Conservation (phyloP, 2,329 filamentous ascomycete species). For the Fusarium oxysporum region DNA sequence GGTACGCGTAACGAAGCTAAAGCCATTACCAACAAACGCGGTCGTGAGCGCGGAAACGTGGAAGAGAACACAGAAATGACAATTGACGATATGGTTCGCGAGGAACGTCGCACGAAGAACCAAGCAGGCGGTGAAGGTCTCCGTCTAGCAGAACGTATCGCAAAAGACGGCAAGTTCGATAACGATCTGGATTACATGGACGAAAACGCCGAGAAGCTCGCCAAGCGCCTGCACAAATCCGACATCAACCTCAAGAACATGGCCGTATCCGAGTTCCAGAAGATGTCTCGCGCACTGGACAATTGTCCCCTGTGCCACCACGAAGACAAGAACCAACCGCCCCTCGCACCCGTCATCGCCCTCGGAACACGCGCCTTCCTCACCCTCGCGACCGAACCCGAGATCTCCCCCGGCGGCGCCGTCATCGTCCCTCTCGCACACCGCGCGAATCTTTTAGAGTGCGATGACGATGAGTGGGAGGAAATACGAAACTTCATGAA, state of each 20-base stretch:
- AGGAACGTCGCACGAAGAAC: constrained; percentile 87
- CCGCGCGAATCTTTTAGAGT: constrained; percentile 90
- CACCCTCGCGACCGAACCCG: constrained; percentile 89
- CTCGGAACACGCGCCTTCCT: constrained; percentile 88
- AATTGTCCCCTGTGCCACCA: constrained; percentile 92
- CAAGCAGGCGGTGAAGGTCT: constrained; percentile 83
- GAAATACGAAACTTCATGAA: constrained; percentile 99
- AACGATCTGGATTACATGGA: constrained; percentile 97
- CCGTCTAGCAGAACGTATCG: constrained; percentile 90
- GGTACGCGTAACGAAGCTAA: constrained; percentile 80
- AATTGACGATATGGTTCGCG: constrained; percentile 95
- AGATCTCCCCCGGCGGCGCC: constrained; percentile 84
- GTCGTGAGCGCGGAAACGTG: constrained; percentile 84
- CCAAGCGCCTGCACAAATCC: constrained; percentile 86
- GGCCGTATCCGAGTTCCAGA: constrained; percentile 89
- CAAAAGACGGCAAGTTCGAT: constrained; percentile 91
- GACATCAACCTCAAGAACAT: constrained; percentile 88
- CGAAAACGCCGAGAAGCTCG: constrained; percentile 92
- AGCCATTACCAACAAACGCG: constrained; percentile 81
- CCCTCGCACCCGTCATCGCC: constrained; percentile 85
- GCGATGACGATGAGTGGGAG: constrained; percentile 99
- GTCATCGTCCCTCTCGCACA: constrained; percentile 92
- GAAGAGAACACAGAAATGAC: constrained; percentile 95
- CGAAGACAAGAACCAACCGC: constrained; percentile 80
- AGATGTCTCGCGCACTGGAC: constrained; percentile 87